Evolutionary conservation across 2,329 filamentous ascomycete genomes (phyloP), one percentile per base, ranked within the genome.

Genomic region (Elsinoe australis): DNA sequence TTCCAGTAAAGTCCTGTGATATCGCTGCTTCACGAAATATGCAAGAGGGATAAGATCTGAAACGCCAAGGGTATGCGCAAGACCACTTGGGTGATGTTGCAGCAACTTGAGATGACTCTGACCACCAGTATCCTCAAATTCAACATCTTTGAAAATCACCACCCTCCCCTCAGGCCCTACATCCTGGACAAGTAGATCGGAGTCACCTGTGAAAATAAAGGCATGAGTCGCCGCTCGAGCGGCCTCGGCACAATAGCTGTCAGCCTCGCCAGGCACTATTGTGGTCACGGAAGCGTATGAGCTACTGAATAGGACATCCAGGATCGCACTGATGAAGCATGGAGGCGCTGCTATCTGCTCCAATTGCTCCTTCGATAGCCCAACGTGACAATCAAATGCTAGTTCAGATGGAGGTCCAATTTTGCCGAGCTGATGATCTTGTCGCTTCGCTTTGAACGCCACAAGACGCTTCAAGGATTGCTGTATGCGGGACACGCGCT

Each of bases 181-280:
- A 50, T 87, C 75, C 60, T 89, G 82, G 0, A 90, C 73, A 0
- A 94, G 69, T 6, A 95, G 72, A 59, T 96, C 90, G 0, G 88
- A 94, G 58, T 96, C 90, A n/a, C 80, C 82, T 0, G 87, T 94
- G 5, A 95, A 65, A 21, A 81, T 69, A 10, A 87, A 74, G 8
- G 59, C 53, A 1, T 71, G 68, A 0, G 77, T 78, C 1, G 73
- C 70, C 22, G 71, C 60, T n/a, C 71, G 71, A 5, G 85, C 73
- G 47, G 80, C 72, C 10, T 73, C 66, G 2, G 87, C 87, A 61
- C 88, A 95, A 66, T 79, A 92, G 18, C 73, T 66, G 60, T 96
- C 90, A 1, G 90, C 90, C 65, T 96, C 90, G 0, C 85, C 88
- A 0, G 87, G 80, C 0, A 94, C 82, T 9, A 92, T 71, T 18